Evolutionary conservation across 1,284 basidiomycete species (phyloP), one percentile per base, ranked within the genome.

Genomic region (Sanguinoderma infundibulare): DNA sequence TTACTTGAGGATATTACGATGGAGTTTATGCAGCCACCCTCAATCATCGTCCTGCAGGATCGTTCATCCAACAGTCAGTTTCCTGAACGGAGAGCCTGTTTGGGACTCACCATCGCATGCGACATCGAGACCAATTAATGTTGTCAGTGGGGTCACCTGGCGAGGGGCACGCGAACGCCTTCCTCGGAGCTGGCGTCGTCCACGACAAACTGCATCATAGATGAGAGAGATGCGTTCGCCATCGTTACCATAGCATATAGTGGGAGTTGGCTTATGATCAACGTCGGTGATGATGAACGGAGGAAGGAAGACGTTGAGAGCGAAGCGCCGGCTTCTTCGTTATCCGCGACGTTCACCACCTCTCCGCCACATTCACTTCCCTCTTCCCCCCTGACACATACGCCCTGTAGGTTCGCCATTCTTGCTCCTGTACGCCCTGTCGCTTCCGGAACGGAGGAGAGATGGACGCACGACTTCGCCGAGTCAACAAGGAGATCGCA

Each of bases 401-500:
- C 32, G 17, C 35, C 30, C 42, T 63, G 59, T 63, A 60, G n/a
- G 36, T 24, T 24, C 44, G 2, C 42, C 14, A n/a, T 32, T 17
- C 38, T 40, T 63, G 59, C 61, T 63, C 60, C 64, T 20, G 57
- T 59, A 59, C 39, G 34, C 40, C n/a, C 17, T 17, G 32, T 49
- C 30, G 28, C 46, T 32, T 15, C 51, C 47, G 17, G 15, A 52
- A 9, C 3, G 39, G 30, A 50, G 49, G 38, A 55, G 46, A 59
- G 28, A 91, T 91, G 87, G 94, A 97, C 75, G 94, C 96, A 58
- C 83, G 96, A 66, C 84, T 96, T 57, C 86, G 95, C 68, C 83
- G 95, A 70, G 91, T 98, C 36, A 94, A 94, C 78, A 97, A 96
- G 80, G 96, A 96, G 79, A 96, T 96, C 66, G 77, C 86, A 70